phyloP scores from a whole-genome alignment of 331 rosid genomes.

The Quercus phellos region DNA sequence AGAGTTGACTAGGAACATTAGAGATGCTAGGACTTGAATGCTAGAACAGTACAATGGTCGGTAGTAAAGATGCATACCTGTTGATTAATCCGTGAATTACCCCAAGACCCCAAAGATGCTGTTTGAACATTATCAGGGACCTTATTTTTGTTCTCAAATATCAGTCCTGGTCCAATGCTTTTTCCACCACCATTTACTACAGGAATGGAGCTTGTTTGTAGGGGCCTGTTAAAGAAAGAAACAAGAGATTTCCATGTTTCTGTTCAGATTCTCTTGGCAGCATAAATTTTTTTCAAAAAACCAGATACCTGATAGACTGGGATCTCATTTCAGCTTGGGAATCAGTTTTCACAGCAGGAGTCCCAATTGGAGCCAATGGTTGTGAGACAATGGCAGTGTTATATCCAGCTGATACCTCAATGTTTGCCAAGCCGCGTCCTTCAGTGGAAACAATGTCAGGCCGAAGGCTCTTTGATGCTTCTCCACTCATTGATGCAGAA shows the following conservation, averaged over 20 bases:
- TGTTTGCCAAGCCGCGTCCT: slow-evolving; percentile 38
- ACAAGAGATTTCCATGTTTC: slow-evolving; percentile 10
- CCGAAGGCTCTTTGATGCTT: slow-evolving; percentile 33
- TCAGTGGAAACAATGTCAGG: slow-evolving; percentile 50
- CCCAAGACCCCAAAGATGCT: slow-evolving; percentile 75
- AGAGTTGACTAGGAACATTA: background rate
- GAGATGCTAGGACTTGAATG: background rate
- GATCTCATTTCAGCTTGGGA: slow-evolving; percentile 57
- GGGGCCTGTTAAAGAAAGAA: slow-evolving; percentile 41
- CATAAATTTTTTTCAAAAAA: slow-evolving; percentile 9
- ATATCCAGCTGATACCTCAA: slow-evolving; percentile 60
- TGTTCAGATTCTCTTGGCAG: background rate
- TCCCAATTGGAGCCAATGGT: slow-evolving; percentile 85
- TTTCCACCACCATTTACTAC: slow-evolving; percentile 46
- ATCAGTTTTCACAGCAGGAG: slow-evolving; percentile 79
- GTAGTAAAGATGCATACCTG: slow-evolving; percentile 50
- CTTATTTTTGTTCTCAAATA: slow-evolving; percentile 64
- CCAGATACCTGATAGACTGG: slow-evolving; percentile 54
- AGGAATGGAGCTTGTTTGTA: slow-evolving; percentile 48
- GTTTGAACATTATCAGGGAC: slow-evolving; percentile 56
- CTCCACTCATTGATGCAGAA: slow-evolving; percentile 35
- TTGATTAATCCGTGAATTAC: slow-evolving; percentile 58
- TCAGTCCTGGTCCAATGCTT: slow-evolving; percentile 40
- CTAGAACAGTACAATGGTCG: background rate
- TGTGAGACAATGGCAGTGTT: slow-evolving; percentile 50